Evolutionary conservation across 192 early-diverging fungal genomes (phyloP), one percentile per base, ranked within the genome.

Genomic region (Backusella westeae): DNA sequence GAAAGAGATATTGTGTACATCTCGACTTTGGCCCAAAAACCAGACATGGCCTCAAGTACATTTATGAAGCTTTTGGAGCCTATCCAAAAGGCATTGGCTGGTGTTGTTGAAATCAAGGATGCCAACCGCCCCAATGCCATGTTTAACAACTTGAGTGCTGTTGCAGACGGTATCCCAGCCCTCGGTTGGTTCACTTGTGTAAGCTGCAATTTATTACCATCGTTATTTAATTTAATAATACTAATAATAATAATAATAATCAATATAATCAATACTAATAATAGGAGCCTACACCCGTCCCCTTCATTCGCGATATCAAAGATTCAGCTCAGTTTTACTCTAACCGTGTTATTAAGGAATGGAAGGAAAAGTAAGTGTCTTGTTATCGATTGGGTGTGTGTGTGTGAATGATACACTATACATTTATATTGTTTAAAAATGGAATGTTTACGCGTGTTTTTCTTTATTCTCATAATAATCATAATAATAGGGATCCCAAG

Each of bases 241-340:
- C 32, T 32, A 3, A 32, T 32, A 23, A 23, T 23, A 23, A 23
- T 23, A 23, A 23, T 23, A 32, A 32, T 32, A 32, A 2, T 32
- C 29, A 32, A 32, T 1, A 32, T 32, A 32, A 32, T 32, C 32
- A 32, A 32, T 32, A 32, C 32, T 32, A 36, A 66, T 15, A 74
- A 63, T 75, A 91, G 92, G 95, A 96, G 78, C 91, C 93, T 38
- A 91, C 93, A 1, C 94, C 98, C 36, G 96, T 89, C 26, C 93
- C 96, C 19, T 96, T 89, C 75, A 88, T 99, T 71, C 89, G 87
- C 19, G 96, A 97, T 53, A 93, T 95, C 88, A 94, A 93, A 82
- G 94, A 98, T 38, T 88, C 94, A 38, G 95, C 94, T 17, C 94
- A 96, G 84, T 99, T 96, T 73, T 99, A 94, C 76, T 86, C 90